phyloP scores from a whole-genome alignment of 345 rosid genomes.

The Carallia pectinifolia region DNA sequence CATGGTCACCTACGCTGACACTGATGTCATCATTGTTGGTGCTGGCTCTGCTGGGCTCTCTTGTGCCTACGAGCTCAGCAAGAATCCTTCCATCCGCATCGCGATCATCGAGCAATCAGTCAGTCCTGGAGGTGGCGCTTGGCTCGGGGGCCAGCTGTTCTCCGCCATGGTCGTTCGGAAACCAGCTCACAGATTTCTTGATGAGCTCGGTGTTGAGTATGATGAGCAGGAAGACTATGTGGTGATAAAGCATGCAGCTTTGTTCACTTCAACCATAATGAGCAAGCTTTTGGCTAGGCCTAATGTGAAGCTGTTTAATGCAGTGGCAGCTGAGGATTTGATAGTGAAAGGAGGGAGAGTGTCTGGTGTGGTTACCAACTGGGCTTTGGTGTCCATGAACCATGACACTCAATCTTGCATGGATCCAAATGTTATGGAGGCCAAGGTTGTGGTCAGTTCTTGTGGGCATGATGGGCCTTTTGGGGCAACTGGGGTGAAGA shows the following conservation, averaged over 20 bases:
- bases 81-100: slow-evolving; percentile 18
- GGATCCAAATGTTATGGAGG: slow-evolving; percentile 97
- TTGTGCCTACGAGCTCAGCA: slow-evolving; percentile 28
- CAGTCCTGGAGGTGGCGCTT: slow-evolving; percentile 30
- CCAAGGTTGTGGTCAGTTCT: slow-evolving; percentile 90
- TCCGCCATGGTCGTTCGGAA: slow-evolving; percentile 70
- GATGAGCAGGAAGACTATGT: slow-evolving; percentile 81
- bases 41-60: slow-evolving; percentile 27
- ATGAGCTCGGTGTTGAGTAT: slow-evolving; percentile 70
- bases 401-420: slow-evolving; percentile 95
- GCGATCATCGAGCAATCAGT: slow-evolving; percentile 27
- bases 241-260: slow-evolving; percentile 80
- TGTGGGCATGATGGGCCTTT: slow-evolving; percentile 94
- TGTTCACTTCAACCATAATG: slow-evolving; percentile 92
- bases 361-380: slow-evolving; percentile 92
- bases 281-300: slow-evolving; percentile 93
- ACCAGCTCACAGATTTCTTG: slow-evolving; percentile 78
- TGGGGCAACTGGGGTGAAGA: slow-evolving; percentile 80
- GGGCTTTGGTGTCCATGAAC: slow-evolving; percentile 94
- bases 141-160: slow-evolving; percentile 29
- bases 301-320: slow-evolving; percentile 90
- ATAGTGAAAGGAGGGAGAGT: slow-evolving; percentile 75
- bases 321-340: slow-evolving; percentile 88
- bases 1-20: slow-evolving; percentile 27
- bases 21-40: slow-evolving; percentile 27